Evolutionary conservation across 176 grass and related monocot species (phyloP).

Genomic region (Hsuehochloa calcarea): DNA sequence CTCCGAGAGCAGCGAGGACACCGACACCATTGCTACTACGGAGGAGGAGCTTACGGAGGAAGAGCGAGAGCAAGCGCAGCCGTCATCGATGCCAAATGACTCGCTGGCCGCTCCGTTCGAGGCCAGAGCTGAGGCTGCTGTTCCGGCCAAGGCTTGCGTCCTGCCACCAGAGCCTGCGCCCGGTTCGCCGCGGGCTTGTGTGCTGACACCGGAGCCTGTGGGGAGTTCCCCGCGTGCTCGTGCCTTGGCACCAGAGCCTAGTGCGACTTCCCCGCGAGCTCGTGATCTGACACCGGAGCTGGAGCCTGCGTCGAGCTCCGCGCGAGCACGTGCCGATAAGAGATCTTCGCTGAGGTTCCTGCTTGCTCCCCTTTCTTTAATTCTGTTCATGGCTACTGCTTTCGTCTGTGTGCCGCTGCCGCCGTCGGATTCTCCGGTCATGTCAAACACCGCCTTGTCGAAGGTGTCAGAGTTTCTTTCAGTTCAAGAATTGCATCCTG

Average conservation of each 20-base stretch:
- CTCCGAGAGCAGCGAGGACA: slow-evolving; percentile 58
- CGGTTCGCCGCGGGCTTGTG: background rate
- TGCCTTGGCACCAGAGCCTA: background rate
- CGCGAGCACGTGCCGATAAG: slow-evolving; percentile 16
- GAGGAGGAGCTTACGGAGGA: slow-evolving; percentile 28
- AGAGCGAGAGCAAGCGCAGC: slow-evolving; percentile 20
- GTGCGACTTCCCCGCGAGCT: background rate
- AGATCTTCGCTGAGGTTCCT: slow-evolving; percentile 22
- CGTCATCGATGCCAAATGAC: background rate
- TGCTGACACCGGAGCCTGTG: background rate
- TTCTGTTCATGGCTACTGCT: slow-evolving; percentile 40
- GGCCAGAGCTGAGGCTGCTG: background rate
- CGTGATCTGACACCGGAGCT: background rate
- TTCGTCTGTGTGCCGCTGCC: slow-evolving; percentile 37
- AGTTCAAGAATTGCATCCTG: slow-evolving; percentile 52
- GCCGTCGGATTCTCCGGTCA: slow-evolving; percentile 37
- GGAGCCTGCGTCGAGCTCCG: background rate
- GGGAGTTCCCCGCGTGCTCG: background rate
- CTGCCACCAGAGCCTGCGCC: background rate
- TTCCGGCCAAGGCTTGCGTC: background rate
- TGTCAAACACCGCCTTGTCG: slow-evolving; percentile 29
- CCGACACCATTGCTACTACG: slow-evolving; percentile 12
- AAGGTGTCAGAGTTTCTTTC: slow-evolving; percentile 45
- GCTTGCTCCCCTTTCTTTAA: slow-evolving; percentile 41
- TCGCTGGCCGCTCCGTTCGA: background rate